A percentile compares a stretch with the other conserved stretches of the same genome.
Evolutionary conservation across 2,329 filamentous ascomycete genomes (phyloP).

Genomic region (Penicillium sp.): DNA sequence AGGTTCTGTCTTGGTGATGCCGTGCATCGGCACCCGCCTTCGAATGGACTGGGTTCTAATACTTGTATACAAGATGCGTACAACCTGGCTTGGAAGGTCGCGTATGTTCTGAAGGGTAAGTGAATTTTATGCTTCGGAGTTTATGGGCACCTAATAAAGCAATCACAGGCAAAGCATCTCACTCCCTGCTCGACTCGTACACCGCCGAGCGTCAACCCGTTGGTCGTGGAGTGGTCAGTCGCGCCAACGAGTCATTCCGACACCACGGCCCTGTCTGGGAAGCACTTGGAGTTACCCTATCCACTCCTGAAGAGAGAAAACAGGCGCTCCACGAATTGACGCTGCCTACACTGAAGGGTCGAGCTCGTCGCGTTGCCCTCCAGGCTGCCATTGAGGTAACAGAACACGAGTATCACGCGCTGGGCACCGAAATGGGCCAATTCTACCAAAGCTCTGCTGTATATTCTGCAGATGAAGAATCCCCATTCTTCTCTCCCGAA

Average conservation of each 20-base stretch:
- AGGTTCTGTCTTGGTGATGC: constrained; percentile 59
- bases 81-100: constrained; percentile 58
- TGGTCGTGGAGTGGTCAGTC: constrained; percentile 48
- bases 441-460: constrained; percentile 50
- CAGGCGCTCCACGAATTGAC: constrained; percentile 44
- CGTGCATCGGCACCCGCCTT: constrained; percentile 58
- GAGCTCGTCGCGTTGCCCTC: constrained; percentile 40
- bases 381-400: constrained; percentile 45
- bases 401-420: constrained; percentile 52
- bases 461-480: constrained; percentile 45
- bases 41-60: constrained; percentile 58
- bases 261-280: constrained; percentile 51
- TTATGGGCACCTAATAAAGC: background rate
- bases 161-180: constrained; percentile 18
- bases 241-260: constrained; percentile 58
- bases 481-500: constrained; percentile 14
- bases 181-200: constrained; percentile 46
- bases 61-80: constrained; percentile 59
- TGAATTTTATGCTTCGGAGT: background rate
- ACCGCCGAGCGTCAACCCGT: constrained; percentile 51
- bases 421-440: constrained; percentile 62
- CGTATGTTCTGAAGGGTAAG: constrained; percentile 44
- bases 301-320: constrained; percentile 41
- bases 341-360: constrained; percentile 39
- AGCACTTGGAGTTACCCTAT: constrained; percentile 46